Evolutionary conservation across 495 filamentous ascomycete genomes (phyloP).

Genomic region (Trichoderma gamsii): DNA sequence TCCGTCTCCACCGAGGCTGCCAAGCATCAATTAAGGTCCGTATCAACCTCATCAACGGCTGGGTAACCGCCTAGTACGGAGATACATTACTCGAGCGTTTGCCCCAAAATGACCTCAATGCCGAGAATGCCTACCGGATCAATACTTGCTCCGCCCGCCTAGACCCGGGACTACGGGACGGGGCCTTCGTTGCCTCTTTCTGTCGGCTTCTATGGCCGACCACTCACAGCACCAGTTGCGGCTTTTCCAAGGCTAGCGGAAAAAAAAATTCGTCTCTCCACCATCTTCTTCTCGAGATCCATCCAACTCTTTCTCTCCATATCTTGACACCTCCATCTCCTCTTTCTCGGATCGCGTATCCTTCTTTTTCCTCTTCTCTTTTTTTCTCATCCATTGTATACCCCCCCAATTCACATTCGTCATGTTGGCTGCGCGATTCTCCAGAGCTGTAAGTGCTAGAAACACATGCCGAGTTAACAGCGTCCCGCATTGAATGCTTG

Average conservation of each 20-base stretch:
- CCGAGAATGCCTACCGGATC: not conserved
- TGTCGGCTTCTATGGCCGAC: slow-evolving; percentile 17
- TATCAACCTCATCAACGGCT: no score
- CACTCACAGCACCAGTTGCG: not conserved
- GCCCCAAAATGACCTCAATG: no score
- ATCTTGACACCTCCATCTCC: slow-evolving; percentile 18
- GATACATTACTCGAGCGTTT: no score
- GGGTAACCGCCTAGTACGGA: no score
- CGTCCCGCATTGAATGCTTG: slow-evolving; percentile 22
- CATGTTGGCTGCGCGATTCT: slow-evolving; percentile 60
- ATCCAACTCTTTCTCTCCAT: slow-evolving; percentile 15
- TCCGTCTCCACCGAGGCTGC: not conserved
- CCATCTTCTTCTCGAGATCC: slow-evolving; percentile 13
- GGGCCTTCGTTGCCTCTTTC: slow-evolving; percentile 14
- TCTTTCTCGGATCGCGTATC: slow-evolving; percentile 27
- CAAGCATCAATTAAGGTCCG: no score
- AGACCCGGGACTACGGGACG: slow-evolving; percentile 5
- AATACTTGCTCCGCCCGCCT: slow-evolving; percentile 4
- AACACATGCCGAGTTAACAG: slow-evolving; percentile 1
- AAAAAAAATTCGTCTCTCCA: slow-evolving; percentile 12
- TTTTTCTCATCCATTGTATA: slow-evolving; percentile 23
- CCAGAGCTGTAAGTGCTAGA: slow-evolving; percentile 55
- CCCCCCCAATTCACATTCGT: slow-evolving; percentile 37
- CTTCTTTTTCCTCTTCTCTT: slow-evolving; percentile 23
- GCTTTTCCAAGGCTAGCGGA: slow-evolving; percentile 15